phyloP scores from a whole-genome alignment of 208 protist species.

The Angomonas ambiguus region DNA sequence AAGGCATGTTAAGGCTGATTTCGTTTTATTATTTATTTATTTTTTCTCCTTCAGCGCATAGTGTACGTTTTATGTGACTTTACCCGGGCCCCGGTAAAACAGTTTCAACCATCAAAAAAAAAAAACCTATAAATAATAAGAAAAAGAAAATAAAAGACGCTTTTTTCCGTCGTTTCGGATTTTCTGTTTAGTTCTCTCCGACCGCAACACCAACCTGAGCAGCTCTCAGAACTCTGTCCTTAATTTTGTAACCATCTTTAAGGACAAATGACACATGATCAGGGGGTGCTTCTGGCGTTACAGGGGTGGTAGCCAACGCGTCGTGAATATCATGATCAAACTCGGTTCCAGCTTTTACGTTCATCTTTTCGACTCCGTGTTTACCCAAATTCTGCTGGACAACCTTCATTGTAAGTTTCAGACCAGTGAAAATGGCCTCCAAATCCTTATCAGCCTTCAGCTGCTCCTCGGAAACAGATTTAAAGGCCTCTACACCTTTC shows the following conservation, averaged over 20 bases:
- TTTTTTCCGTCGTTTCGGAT: not conserved
- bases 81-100: too few species aligned
- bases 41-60: too few species aligned
- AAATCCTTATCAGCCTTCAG: slow-evolving; percentile 59
- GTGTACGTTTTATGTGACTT: too few species aligned
- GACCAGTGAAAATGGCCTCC: slow-evolving; percentile 64
- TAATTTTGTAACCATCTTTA: slow-evolving; percentile 89
- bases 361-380: slow-evolving; percentile 87
- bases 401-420: slow-evolving; percentile 84
- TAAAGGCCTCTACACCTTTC: slow-evolving; percentile 75
- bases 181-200: slow-evolving; percentile 14
- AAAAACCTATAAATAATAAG: not conserved
- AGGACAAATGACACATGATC: slow-evolving; percentile 76
- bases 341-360: slow-evolving; percentile 45
- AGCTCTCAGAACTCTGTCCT: slow-evolving; percentile 81
- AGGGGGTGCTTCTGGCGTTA: slow-evolving; percentile 34
- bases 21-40: too few species aligned
- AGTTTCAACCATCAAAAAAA: not conserved
- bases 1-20: not conserved
- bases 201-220: slow-evolving; percentile 87
- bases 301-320: slow-evolving; percentile 76
- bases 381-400: slow-evolving; percentile 80
- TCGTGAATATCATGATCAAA: slow-evolving; percentile 92
- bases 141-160: slow-evolving; percentile 4
- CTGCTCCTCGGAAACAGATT: slow-evolving; percentile 35